These are phyloP conservation scores for Carpediemonas membranifera DNA, from an alignment of 78 protist genomes.

Conservation along the genomic window DNA sequence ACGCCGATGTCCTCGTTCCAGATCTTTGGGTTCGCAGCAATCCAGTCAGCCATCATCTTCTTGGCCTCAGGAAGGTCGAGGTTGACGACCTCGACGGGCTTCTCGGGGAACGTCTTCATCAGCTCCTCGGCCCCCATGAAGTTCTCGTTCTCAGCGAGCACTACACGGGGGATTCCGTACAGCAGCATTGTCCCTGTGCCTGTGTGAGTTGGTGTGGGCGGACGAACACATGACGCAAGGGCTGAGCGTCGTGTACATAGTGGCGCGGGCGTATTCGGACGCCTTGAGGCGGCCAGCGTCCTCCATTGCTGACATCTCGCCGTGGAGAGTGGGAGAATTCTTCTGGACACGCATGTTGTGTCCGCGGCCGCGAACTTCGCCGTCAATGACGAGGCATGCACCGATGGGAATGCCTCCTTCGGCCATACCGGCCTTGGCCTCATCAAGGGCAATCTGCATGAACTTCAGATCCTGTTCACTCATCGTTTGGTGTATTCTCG, in stretches of 20 bases:
- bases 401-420: constrained; percentile 40
- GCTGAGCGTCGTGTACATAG: constrained; percentile 2
- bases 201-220: too few relatives aligned
- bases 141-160: constrained; percentile 3
- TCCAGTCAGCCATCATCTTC: background rate
- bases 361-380: constrained; percentile 15
- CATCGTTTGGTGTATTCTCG: too few relatives aligned
- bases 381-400: background rate
- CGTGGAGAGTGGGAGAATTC: constrained; percentile 6
- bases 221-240: constrained; percentile 26
- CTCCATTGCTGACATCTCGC: constrained; percentile 6
- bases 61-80: background rate
- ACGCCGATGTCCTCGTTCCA: constrained; percentile 30
- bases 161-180: constrained; percentile 10
- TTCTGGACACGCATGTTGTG: constrained; percentile 24
- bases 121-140: background rate
- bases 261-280: background rate
- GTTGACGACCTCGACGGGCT: background rate
- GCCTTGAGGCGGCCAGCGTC: background rate
- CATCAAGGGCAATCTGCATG: too few relatives aligned
- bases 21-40: background rate
- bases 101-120: constrained; percentile 1
- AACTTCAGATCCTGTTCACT: too few relatives aligned
- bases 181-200: background rate
- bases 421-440: too few relatives aligned